These are phyloP conservation scores for Boletus rubescentipes DNA, from an alignment of 768 basidiomycete species.

Conservation along the genomic window DNA sequence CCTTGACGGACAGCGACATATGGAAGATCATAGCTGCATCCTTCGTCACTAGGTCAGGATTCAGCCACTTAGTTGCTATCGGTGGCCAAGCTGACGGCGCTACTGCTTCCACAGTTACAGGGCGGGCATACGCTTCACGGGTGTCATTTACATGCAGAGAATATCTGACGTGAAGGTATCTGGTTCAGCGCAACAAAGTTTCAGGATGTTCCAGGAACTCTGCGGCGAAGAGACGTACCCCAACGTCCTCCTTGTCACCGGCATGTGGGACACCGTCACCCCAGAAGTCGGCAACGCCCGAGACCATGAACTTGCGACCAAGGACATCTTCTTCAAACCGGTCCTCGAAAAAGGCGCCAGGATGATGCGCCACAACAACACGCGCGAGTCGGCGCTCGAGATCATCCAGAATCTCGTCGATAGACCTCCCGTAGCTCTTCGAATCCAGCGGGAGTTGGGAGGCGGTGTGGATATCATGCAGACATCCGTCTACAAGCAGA, in stretches of 20 bases:
- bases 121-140: slow-evolving; percentile 35
- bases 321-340: slow-evolving; percentile 50
- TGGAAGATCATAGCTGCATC: slow-evolving; percentile 48
- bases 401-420: slow-evolving; percentile 43
- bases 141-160: slow-evolving; percentile 53
- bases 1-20: slow-evolving; percentile 46
- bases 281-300: slow-evolving; percentile 35
- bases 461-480: slow-evolving; percentile 45
- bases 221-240: slow-evolving; percentile 47
- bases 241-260: slow-evolving; percentile 51
- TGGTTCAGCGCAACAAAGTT: slow-evolving; percentile 45
- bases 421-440: slow-evolving; percentile 39
- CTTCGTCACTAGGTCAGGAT: slow-evolving; percentile 26
- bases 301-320: slow-evolving; percentile 41
- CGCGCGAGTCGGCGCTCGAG: slow-evolving; percentile 41
- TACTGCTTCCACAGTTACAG: slow-evolving; percentile 17
- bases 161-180: slow-evolving; percentile 50
- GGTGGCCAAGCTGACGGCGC: not conserved
- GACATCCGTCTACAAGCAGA: slow-evolving; percentile 53
- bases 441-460: slow-evolving; percentile 55
- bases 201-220: slow-evolving; percentile 49
- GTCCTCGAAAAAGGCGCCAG: slow-evolving; percentile 46
- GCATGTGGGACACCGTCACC: slow-evolving; percentile 47
- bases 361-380: slow-evolving; percentile 44
- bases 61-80: not conserved